Evolutionary conservation across 306 rosid species (phyloP).

Genomic region (Carpinus viminea): DNA sequence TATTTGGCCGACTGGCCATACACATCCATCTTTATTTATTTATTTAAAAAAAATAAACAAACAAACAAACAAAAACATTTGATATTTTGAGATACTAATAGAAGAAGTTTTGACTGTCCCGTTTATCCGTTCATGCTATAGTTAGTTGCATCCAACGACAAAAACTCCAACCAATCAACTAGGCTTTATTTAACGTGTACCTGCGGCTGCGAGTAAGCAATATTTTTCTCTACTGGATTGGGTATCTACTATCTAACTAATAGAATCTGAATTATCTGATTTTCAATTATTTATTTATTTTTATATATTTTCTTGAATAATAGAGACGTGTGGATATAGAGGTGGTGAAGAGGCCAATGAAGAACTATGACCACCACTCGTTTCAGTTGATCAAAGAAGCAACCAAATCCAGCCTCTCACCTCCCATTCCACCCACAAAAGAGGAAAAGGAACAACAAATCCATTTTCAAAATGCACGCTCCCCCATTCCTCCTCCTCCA

Average conservation of each 20-base stretch:
- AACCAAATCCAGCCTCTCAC: constrained; percentile 44
- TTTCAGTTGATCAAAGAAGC: constrained; percentile 35
- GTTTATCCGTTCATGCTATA: too few relatives aligned
- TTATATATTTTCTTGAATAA: not conserved
- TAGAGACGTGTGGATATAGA: not conserved
- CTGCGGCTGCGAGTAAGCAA: not conserved
- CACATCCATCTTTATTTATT: too few relatives aligned
- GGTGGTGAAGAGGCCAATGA: constrained; percentile 14
- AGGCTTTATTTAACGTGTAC: not conserved
- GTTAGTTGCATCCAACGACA: not conserved
- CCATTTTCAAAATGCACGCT: constrained; percentile 35
- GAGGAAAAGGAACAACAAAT: not conserved
- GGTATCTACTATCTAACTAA: not conserved
- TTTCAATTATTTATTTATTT: not conserved
- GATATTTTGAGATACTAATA: too few relatives aligned
- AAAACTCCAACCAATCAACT: not conserved
- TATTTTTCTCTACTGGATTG: not conserved
- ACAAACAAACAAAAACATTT: too few relatives aligned
- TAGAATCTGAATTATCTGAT: not conserved
- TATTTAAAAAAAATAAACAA: too few relatives aligned
- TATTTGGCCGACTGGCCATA: too few relatives aligned
- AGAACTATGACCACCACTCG: constrained; percentile 52
- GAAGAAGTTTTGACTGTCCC: too few relatives aligned
- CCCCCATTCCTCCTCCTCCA: constrained; percentile 25
- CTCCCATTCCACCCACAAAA: constrained; percentile 24